Evolutionary conservation across 2,329 filamentous ascomycete species (phyloP).

Genomic region (Pseudocercospora fijiensis): DNA sequence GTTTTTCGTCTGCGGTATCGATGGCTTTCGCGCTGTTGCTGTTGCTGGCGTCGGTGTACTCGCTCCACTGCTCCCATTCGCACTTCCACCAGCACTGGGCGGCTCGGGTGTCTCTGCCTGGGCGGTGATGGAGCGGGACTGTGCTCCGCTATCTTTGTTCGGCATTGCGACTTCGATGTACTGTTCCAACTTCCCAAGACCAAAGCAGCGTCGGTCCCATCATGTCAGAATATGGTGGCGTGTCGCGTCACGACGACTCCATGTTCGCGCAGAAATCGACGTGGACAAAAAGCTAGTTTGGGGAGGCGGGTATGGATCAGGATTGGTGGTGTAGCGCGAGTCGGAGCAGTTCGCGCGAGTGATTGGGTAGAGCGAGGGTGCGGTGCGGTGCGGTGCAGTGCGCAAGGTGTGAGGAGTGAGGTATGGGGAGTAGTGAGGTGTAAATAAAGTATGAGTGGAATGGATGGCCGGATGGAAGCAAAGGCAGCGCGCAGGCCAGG

Average conservation of each 20-base stretch:
- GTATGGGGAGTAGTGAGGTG: background rate
- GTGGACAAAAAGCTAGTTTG: slow-evolving; percentile 11
- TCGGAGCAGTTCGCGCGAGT: background rate
- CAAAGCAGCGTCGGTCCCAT: slow-evolving; percentile 19
- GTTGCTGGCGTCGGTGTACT: slow-evolving; percentile 11
- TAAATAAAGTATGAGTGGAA: background rate
- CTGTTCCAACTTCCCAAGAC: slow-evolving; percentile 10
- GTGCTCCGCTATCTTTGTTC: slow-evolving; percentile 33
- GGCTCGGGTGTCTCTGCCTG: slow-evolving; percentile 42
- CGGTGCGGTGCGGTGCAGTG: background rate
- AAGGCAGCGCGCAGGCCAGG: background rate
- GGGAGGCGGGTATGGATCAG: slow-evolving; percentile 2
- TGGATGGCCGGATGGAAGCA: background rate
- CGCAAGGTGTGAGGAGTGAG: background rate
- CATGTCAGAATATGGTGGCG: slow-evolving; percentile 1
- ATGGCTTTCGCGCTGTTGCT: slow-evolving; percentile 18
- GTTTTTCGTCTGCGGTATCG: slow-evolving; percentile 14
- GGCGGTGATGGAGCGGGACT: slow-evolving; percentile 42
- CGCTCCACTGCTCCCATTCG: slow-evolving; percentile 9
- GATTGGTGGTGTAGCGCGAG: background rate
- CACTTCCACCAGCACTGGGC: slow-evolving; percentile 20
- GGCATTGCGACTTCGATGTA: slow-evolving; percentile 32
- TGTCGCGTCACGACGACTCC: slow-evolving; percentile 17
- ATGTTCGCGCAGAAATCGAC: slow-evolving; percentile 12
- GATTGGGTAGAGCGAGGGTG: background rate